Base-by-base conservation (phyloP, 2,329 filamentous ascomycete species). In the Trichoderma atrobrunneum region DNA sequence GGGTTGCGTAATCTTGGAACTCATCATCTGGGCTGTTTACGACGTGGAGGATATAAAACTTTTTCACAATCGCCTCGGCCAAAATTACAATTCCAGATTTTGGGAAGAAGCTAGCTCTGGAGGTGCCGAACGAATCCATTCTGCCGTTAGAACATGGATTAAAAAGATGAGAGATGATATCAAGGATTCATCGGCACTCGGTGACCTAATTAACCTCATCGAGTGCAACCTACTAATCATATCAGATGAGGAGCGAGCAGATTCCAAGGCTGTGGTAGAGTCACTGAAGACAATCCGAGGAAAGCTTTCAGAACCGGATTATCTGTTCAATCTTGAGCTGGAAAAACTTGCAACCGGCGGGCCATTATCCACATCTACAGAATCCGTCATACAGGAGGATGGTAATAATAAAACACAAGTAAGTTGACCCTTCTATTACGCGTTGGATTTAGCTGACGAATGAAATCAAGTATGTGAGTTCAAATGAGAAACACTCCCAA, bases 321-420 rank as follows among this genome's bases (percentile, higher is more conserved):
- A 36, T 61, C n/a, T 36, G 3, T 61, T 51, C 21, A 51, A 24
- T 51, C 11, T 5, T 1, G 5, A 24, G 5, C n/a, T 51, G 5
- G 48, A 51, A 21, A 6, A 5, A 21, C 43, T 51, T 1, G 43
- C 43, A 51, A 3, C 1, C 1, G 2, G 8, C 43, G 24, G 2
- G 10, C 36, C 3, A 18, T 39, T 4, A 39, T 39, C 36, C 5
- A 21, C 5, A 12, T 51, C 10, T n/a, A 6, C 3, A 12, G n/a
- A 0, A 21, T 3, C 48, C 1, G n/a, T 0, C n/a, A 21, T 2
- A 3, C 10, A 14, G 5, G n/a, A 21, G 5, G 3, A 1, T 1
- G n/a, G 1, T 1, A 7, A 12, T 12, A n/a, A 0, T 21, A 24
- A n/a, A 24, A 21, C 10, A 4, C n/a, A 51, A 24, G 48, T 51